Percentiles rank a stretch among this genome's conserved stretches.
phyloP scores from a whole-genome alignment of 2,329 filamentous ascomycete genomes.

The Pseudogymnoascus sp. region DNA sequence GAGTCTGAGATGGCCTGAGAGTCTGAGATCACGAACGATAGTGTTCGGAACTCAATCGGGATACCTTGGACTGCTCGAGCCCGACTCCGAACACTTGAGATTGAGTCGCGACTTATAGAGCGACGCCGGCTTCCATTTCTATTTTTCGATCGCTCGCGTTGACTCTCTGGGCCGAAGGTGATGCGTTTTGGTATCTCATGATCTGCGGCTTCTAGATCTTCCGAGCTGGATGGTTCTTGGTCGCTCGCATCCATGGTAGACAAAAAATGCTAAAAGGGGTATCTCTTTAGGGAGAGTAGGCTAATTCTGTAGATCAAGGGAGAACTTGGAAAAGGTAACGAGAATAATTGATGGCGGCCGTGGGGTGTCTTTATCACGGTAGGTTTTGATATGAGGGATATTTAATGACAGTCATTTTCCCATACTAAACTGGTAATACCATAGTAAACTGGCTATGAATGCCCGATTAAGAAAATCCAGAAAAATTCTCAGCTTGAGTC shows the following conservation, averaged over 20 bases:
- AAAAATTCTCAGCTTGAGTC: background rate
- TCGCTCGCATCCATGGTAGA: background rate
- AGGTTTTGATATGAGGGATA: background rate
- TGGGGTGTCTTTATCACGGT: background rate
- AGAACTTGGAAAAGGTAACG: background rate
- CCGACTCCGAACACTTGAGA: slow-evolving; percentile 13
- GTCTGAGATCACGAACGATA: slow-evolving; percentile 32
- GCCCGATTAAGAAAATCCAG: background rate
- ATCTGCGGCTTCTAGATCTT: slow-evolving; percentile 5
- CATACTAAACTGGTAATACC: no score
- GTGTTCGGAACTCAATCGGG: slow-evolving; percentile 33
- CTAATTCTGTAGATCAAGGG: background rate
- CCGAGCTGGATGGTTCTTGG: background rate
- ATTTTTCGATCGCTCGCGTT: background rate
- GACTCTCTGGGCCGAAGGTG: slow-evolving; percentile 5
- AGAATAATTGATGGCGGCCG: background rate
- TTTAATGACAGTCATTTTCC: background rate
- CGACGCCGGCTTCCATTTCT: background rate
- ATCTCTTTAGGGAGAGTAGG: background rate
- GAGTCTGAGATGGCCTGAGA: slow-evolving; percentile 22
- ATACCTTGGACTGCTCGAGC: slow-evolving; percentile 26
- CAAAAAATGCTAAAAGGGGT: background rate
- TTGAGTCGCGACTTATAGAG: slow-evolving; percentile 22
- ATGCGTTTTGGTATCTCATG: background rate
- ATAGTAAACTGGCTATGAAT: background rate